Conservation (phyloP, 495 filamentous ascomycete genomes). For the Annulohypoxylon moriforme region DNA sequence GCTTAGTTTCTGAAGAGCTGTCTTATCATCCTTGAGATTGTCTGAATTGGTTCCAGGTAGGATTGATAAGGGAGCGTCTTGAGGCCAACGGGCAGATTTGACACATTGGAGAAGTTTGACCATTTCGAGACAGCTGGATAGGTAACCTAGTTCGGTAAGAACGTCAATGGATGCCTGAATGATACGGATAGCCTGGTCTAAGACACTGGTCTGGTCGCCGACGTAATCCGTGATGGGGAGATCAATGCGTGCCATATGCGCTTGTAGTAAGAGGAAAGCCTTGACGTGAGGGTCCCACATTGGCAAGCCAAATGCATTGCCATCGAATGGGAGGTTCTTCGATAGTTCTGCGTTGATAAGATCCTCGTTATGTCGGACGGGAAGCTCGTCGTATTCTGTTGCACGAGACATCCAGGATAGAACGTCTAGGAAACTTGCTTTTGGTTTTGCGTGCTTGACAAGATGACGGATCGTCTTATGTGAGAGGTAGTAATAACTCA, state of each 20-base stretch:
- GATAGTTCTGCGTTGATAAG: conserved; percentile 95
- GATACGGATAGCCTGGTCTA: conserved; percentile 97
- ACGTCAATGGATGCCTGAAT: conserved; percentile 92
- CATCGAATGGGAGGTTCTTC: conserved; percentile 74
- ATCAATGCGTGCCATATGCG: conserved; percentile 90
- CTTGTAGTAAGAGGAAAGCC: conserved; percentile 91
- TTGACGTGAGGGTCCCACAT: conserved; percentile 99
- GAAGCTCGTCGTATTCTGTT: conserved; percentile 96
- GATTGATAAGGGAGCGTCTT: conserved; percentile 80
- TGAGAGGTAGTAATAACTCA: conserved; percentile 99
- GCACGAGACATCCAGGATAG: conserved; percentile 93
- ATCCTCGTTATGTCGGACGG: conserved; percentile 99
- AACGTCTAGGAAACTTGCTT: conserved; percentile 85
- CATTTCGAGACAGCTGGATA: conserved; percentile 78
- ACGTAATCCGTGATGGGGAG: conserved; percentile 98
- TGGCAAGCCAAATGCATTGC: conserved; percentile 69
- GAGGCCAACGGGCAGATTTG: conserved; percentile 92
- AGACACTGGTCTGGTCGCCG: conserved; percentile 83
- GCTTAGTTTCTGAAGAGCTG: conserved; percentile 50
- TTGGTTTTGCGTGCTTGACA: conserved; percentile 76
- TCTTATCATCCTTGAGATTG: conserved; percentile 49
- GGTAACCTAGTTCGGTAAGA: conserved; percentile 87
- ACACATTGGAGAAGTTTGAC: conserved; percentile 89
- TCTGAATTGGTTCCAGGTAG: conserved; percentile 76
- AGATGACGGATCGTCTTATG: conserved; percentile 94